These are phyloP conservation scores for Populus deltoides DNA, from an alignment of 345 rosid species.

Conservation along the genomic window DNA sequence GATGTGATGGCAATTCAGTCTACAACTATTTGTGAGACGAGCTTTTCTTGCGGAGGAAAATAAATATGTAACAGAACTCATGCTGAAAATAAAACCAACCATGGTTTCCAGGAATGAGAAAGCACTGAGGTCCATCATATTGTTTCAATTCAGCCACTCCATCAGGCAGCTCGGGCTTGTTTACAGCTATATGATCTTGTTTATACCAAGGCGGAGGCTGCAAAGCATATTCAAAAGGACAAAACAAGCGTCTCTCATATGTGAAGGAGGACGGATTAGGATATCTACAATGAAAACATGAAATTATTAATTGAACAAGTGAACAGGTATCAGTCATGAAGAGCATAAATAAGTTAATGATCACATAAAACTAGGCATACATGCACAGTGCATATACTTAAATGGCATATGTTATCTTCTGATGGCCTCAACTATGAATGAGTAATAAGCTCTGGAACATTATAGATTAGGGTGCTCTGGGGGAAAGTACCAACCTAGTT, in stretches of 20 bases:
- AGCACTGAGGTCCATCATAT: slow-evolving; percentile 93
- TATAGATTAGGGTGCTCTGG: background rate
- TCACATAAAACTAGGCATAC: background rate
- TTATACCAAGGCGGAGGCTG: slow-evolving; percentile 90
- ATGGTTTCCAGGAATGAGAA: slow-evolving; percentile 94
- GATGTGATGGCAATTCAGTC: background rate
- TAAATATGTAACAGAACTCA: slow-evolving; percentile 4
- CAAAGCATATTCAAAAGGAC: slow-evolving; percentile 94
- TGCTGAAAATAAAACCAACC: slow-evolving; percentile 51
- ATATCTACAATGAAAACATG: slow-evolving; percentile 48
- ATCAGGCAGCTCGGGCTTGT: slow-evolving; percentile 82
- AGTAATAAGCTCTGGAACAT: background rate
- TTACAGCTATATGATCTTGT: slow-evolving; percentile 65
- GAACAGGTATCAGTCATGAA: background rate
- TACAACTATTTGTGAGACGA: background rate
- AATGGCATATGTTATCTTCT: background rate
- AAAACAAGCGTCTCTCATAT: slow-evolving; percentile 81
- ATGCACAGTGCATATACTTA: background rate
- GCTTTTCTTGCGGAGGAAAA: too few species aligned
- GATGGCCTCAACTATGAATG: background rate
- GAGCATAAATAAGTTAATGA: background rate
- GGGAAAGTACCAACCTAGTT: background rate
- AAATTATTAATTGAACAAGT: background rate
- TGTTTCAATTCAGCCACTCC: slow-evolving; percentile 67
- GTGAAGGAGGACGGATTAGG: slow-evolving; percentile 95